phyloP scores from a whole-genome alignment of 352 stramenopile genomes.

The Globisporangium orthogonon region DNA sequence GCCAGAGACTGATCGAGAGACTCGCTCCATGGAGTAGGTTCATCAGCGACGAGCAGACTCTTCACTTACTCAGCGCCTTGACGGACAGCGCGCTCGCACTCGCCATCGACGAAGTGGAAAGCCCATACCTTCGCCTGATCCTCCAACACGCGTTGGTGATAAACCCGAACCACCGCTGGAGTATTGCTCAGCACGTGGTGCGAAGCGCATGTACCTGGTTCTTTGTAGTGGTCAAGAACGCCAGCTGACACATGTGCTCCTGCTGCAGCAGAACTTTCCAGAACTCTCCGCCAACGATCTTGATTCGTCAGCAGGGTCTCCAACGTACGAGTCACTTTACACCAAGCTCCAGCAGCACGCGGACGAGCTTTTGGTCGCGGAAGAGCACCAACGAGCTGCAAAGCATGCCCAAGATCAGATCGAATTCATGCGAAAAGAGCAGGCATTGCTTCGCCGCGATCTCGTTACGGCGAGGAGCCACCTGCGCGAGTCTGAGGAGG shows the following conservation, averaged over 20 bases:
- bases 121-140: conserved; percentile 25
- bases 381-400: conserved; percentile 21
- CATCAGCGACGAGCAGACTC: conserved; percentile 25
- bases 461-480: conserved; percentile 45
- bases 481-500: conserved; percentile 43
- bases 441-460: conserved; percentile 30
- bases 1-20: conserved; percentile 28
- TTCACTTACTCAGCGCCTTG: conserved; percentile 53
- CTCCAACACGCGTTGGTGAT: conserved; percentile 38
- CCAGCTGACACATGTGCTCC: neutral
- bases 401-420: conserved; percentile 59
- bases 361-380: conserved; percentile 21
- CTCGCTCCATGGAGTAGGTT: conserved; percentile 41
- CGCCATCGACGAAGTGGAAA: conserved; percentile 24
- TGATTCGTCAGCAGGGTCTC: neutral
- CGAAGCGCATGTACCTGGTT: neutral
- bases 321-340: conserved; percentile 11
- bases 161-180: conserved; percentile 42
- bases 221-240: neutral
- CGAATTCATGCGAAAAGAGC: conserved; percentile 57
- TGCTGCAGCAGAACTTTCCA: neutral
- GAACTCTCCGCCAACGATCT: neutral
- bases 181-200: conserved; percentile 38
- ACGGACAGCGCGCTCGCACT: conserved; percentile 37
- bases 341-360: conserved; percentile 19